phyloP scores from a whole-genome alignment of 2,329 filamentous ascomycete genomes.

The Orbilia ellipsospora region DNA sequence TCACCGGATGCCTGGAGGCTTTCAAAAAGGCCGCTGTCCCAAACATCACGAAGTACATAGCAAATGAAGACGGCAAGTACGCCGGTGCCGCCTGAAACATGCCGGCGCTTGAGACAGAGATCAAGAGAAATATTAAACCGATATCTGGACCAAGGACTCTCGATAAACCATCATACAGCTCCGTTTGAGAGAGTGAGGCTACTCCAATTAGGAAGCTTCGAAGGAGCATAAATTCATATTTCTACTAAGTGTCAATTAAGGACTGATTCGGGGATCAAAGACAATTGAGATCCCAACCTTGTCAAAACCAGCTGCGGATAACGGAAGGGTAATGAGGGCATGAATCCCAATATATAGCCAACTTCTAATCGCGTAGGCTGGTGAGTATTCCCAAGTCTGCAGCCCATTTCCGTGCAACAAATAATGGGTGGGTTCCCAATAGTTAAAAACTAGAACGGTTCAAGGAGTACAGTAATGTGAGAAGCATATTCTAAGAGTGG shows the following conservation, averaged over 20 bases:
- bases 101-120: constrained; percentile 81
- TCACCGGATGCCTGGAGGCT: constrained; percentile 55
- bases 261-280: too few relatives aligned
- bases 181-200: constrained; percentile 84
- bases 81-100: constrained; percentile 92
- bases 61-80: constrained; percentile 92
- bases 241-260: constrained; percentile 31
- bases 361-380: constrained; percentile 91
- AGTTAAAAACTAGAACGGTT: constrained; percentile 79
- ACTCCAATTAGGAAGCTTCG: constrained; percentile 77
- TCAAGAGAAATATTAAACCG: constrained; percentile 83
- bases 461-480: background rate
- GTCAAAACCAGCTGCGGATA: constrained; percentile 53
- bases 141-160: constrained; percentile 82
- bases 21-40: constrained; percentile 84
- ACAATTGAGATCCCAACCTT: constrained; percentile 18
- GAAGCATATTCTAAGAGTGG: too few relatives aligned
- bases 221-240: constrained; percentile 81
- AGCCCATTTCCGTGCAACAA: constrained; percentile 90
- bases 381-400: constrained; percentile 99
- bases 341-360: constrained; percentile 91
- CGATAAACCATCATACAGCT: constrained; percentile 81
- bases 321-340: constrained; percentile 72
- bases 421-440: constrained; percentile 98
- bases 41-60: constrained; percentile 92